These are phyloP conservation scores for Mayamaea pseudoterrestris DNA, from an alignment of 108 stramenopile genomes.

Conservation along the genomic window DNA sequence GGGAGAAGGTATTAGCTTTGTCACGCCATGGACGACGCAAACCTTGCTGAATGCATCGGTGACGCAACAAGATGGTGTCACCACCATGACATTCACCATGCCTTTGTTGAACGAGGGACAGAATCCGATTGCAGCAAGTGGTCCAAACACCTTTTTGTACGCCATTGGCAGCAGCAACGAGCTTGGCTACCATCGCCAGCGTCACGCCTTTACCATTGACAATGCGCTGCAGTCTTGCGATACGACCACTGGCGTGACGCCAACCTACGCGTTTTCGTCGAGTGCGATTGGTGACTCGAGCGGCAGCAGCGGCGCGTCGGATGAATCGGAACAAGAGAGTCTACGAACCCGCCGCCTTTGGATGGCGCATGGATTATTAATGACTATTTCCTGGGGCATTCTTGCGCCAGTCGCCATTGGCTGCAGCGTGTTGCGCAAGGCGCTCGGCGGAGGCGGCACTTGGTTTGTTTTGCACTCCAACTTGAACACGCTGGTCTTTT, in stretches of 20 bases:
- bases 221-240: background rate
- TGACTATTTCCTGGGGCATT: constrained; percentile 54
- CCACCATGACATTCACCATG: constrained; percentile 52
- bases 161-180: constrained; percentile 26
- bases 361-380: constrained; percentile 49
- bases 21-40: constrained; percentile 21
- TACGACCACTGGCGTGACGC: background rate
- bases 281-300: background rate
- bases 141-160: constrained; percentile 27
- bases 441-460: constrained; percentile 10
- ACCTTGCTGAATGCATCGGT: constrained; percentile 38
- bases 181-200: constrained; percentile 22
- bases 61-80: constrained; percentile 20
- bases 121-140: constrained; percentile 18
- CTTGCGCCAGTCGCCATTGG: constrained; percentile 46
- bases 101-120: constrained; percentile 33
- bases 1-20: constrained; percentile 9
- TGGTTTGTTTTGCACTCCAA: constrained; percentile 35
- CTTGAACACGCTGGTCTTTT: constrained; percentile 17
- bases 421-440: constrained; percentile 28
- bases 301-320: background rate
- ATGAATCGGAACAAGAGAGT: background rate
- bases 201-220: constrained; percentile 7
- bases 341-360: constrained; percentile 18
- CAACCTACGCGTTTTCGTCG: background rate